These are phyloP conservation scores for Solanum stenotomum DNA, from an alignment of 257 asterid species.

Conservation along the genomic window DNA sequence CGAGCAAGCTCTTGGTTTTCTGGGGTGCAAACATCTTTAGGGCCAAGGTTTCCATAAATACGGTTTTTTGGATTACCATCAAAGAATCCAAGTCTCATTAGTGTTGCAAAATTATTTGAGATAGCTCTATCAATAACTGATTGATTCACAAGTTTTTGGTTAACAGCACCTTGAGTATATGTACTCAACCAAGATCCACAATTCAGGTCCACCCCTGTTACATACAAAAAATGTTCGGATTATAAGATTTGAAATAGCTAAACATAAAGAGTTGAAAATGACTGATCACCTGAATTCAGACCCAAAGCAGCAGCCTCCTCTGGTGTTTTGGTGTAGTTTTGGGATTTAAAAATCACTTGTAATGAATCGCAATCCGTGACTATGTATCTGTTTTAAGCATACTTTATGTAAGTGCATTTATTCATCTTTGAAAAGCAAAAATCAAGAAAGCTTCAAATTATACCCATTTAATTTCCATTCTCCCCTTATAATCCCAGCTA, in stretches of 20 bases:
- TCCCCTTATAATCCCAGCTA: constrained; percentile 69
- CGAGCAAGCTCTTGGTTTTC: constrained; percentile 70
- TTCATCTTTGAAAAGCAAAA: not conserved
- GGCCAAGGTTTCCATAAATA: constrained; percentile 64
- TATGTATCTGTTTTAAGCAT: constrained; percentile 51
- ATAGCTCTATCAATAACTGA: constrained; percentile 45
- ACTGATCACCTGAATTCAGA: constrained; percentile 48
- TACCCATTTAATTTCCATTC: constrained; percentile 88
- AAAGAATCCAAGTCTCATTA: constrained; percentile 89
- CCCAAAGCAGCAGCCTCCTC: constrained; percentile 88
- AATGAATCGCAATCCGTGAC: constrained; percentile 87
- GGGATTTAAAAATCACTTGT: constrained; percentile 47
- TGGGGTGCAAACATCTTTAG: constrained; percentile 66
- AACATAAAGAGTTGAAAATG: not conserved
- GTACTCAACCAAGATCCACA: constrained; percentile 50
- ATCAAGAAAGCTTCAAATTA: not conserved
- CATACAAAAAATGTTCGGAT: not conserved
- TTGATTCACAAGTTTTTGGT: constrained; percentile 54
- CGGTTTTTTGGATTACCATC: constrained; percentile 74
- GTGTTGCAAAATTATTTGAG: constrained; percentile 59
- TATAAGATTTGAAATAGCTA: not conserved
- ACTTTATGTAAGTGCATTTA: not conserved
- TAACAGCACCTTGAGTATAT: constrained; percentile 48
- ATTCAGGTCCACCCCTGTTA: constrained; percentile 76
- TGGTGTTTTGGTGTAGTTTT: constrained; percentile 75